A percentile compares a stretch with the other conserved stretches of the same genome.
These are phyloP conservation scores for Verruconis gallopava DNA, from an alignment of 2,329 filamentous ascomycete genomes.

Conservation along the genomic window DNA sequence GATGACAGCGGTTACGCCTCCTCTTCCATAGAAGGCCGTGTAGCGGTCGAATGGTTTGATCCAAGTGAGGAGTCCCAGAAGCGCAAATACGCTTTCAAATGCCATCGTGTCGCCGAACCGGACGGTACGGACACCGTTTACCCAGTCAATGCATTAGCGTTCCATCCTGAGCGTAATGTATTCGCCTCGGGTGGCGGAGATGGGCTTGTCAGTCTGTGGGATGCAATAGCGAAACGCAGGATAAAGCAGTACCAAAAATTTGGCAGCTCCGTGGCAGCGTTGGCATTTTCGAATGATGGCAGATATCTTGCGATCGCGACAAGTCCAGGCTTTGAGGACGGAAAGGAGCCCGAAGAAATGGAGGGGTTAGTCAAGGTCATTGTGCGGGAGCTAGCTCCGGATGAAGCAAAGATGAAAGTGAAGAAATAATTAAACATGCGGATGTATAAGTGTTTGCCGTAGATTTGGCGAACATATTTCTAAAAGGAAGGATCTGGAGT, in stretches of 20 bases:
- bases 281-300: constrained; percentile 67
- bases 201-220: constrained; percentile 85
- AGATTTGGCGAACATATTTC: too few relatives aligned
- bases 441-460: too few relatives aligned
- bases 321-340: constrained; percentile 80
- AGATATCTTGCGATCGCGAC: constrained; percentile 66
- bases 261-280: constrained; percentile 60
- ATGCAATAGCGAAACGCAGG: constrained; percentile 77
- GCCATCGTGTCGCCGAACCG: constrained; percentile 65
- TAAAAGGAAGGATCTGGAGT: too few relatives aligned
- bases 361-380: constrained; percentile 61
- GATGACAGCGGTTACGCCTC: constrained; percentile 90
- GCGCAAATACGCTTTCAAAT: constrained; percentile 97
- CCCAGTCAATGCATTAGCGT: constrained; percentile 79
- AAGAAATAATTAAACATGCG: too few relatives aligned
- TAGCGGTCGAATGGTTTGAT: constrained; percentile 97
- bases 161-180: constrained; percentile 66
- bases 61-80: constrained; percentile 75
- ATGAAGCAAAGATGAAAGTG: constrained; percentile 76
- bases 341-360: constrained; percentile 63
- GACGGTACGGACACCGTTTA: constrained; percentile 71
- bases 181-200: constrained; percentile 87
- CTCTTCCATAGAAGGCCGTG: constrained; percentile 83
- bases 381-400: constrained; percentile 72
- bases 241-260: constrained; percentile 84